phyloP scores from a whole-genome alignment of 768 basidiomycete genomes.

The Cystofilobasidium bisporidii region DNA sequence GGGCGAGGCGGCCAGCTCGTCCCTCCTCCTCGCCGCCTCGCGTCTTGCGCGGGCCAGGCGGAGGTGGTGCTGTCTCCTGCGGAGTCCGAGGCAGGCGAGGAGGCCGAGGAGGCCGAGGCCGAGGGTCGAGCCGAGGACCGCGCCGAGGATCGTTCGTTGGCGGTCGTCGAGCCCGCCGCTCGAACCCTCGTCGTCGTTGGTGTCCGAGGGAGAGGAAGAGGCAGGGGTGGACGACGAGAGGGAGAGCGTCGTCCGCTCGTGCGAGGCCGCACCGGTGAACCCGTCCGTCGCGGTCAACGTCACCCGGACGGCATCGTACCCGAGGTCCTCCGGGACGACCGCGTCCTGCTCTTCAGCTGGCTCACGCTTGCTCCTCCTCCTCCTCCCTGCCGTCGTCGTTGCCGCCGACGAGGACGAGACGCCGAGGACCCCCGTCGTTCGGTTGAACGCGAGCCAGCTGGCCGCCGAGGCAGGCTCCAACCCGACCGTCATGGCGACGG shows the following conservation, averaged over 20 bases:
- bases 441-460: constrained; percentile 49
- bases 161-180: constrained; percentile 7
- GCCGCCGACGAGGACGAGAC: background rate
- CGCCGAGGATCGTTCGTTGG: constrained; percentile 14
- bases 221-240: constrained; percentile 24
- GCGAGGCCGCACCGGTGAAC: constrained; percentile 31
- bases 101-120: constrained; percentile 23
- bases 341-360: constrained; percentile 39
- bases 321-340: constrained; percentile 44
- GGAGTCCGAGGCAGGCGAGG: constrained; percentile 17
- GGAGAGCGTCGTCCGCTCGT: constrained; percentile 23
- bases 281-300: constrained; percentile 27
- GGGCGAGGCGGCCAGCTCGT: background rate
- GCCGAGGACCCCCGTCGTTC: background rate
- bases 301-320: constrained; percentile 30
- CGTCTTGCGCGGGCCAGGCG: background rate
- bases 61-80: constrained; percentile 7
- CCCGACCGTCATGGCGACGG: constrained; percentile 45
- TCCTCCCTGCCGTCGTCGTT: too few species aligned
- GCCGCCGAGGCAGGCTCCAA: constrained; percentile 47
- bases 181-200: too few species aligned
- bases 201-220: too few species aligned
- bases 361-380: background rate
- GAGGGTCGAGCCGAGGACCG: constrained; percentile 23
- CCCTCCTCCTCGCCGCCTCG: background rate